Evolutionary conservation across 106 monocot species (phyloP).

Genomic region (Ottelia alismoides): DNA sequence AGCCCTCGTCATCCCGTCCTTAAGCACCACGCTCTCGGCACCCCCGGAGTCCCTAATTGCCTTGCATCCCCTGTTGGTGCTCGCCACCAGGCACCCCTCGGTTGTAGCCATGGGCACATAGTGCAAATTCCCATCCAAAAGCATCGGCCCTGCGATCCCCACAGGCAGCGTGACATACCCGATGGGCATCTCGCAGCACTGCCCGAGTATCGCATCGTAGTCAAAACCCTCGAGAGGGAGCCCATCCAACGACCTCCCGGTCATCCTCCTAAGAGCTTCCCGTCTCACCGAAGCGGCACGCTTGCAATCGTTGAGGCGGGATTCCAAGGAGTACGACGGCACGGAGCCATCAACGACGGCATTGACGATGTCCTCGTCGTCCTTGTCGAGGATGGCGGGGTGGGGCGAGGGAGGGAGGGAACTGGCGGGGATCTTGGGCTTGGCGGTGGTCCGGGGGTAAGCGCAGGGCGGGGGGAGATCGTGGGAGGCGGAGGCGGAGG

Average conservation of each 20-base stretch:
- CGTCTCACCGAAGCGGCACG: constrained; percentile 51
- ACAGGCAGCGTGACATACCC: constrained; percentile 64
- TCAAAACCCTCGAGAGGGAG: constrained; percentile 72
- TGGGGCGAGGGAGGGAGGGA: constrained; percentile 5
- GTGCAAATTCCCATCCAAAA: constrained; percentile 42
- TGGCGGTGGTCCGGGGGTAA: no score
- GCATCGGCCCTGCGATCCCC: constrained; percentile 68
- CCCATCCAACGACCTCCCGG: constrained; percentile 47
- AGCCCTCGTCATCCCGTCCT: constrained; percentile 77
- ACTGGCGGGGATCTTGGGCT: constrained; percentile 1
- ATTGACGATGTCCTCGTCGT: constrained; percentile 50
- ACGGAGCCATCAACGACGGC: constrained; percentile 39
- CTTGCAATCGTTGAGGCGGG: constrained; percentile 45
- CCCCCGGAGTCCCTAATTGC: constrained; percentile 69
- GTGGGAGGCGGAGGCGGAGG: constrained; percentile 34
- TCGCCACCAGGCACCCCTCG: constrained; percentile 85
- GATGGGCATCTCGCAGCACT: constrained; percentile 87
- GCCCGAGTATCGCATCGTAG: constrained; percentile 59
- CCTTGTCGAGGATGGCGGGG: constrained; percentile 1
- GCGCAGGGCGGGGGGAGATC: constrained; percentile 25
- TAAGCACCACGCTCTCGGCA: constrained; percentile 47
- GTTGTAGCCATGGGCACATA: constrained; percentile 91
- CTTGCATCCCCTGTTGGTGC: constrained; percentile 78
- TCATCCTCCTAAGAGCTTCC: constrained; percentile 56
- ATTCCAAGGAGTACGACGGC: constrained; percentile 57